Percentiles rank a stretch among this genome's conserved stretches.
phyloP scores from a whole-genome alignment of 169 alveolate species.

The Eimeria praecox region DNA sequence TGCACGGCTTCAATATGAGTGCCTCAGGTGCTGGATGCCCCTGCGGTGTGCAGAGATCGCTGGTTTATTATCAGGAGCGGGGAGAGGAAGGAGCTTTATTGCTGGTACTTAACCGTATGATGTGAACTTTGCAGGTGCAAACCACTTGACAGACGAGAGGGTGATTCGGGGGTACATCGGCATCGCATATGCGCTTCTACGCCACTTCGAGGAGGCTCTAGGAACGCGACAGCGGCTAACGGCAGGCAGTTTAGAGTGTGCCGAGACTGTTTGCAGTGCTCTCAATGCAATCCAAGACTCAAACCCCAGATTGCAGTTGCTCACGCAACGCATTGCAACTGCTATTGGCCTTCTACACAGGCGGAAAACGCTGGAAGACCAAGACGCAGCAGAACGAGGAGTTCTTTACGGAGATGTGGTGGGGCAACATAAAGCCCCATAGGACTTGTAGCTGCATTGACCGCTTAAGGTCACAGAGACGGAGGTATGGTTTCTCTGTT shows the following conservation, averaged over 20 bases:
- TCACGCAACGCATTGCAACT: conserved; percentile 42
- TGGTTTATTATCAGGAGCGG: background rate
- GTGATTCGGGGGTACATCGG: conserved; percentile 43
- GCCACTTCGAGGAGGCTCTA: conserved; percentile 65
- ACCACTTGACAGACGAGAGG: background rate
- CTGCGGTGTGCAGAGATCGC: background rate
- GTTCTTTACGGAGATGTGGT: conserved; percentile 20
- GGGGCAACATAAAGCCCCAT: background rate
- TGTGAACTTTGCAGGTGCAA: conserved; percentile 1
- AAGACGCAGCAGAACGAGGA: conserved; percentile 14
- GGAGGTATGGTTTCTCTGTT: background rate
- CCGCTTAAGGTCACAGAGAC: background rate
- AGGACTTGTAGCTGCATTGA: background rate
- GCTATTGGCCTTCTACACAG: conserved; percentile 50
- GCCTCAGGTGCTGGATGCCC: background rate
- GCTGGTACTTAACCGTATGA: background rate
- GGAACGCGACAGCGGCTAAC: conserved; percentile 64
- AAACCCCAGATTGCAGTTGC: background rate
- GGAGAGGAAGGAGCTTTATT: background rate
- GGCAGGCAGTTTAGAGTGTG: conserved; percentile 53
- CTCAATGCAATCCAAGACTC: background rate
- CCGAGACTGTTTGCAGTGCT: conserved; percentile 62
- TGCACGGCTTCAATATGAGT: background rate
- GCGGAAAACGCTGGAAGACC: conserved; percentile 28
- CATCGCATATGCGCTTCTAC: conserved; percentile 58